phyloP scores from a whole-genome alignment of 495 filamentous ascomycete genomes.

The Penicillium bovifimosum region DNA sequence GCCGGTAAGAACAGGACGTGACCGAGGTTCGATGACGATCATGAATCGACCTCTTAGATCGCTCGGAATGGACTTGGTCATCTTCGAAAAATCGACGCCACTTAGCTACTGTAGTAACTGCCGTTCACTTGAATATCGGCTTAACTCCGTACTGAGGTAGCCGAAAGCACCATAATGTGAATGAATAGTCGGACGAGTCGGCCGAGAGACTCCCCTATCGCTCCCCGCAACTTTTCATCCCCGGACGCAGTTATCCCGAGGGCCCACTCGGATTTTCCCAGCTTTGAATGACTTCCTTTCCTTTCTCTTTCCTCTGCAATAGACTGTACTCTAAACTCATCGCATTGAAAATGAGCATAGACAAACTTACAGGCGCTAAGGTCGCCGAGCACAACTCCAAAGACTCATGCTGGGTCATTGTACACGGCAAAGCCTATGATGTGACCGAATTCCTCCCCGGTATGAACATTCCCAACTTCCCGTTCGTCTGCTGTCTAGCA shows the following conservation, averaged over 20 bases:
- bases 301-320: slow-evolving; percentile 1
- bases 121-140: too few relatives aligned
- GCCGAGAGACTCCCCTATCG: slow-evolving; percentile 26
- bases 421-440: slow-evolving; percentile 90
- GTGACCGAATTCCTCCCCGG: slow-evolving; percentile 81
- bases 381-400: slow-evolving; percentile 80
- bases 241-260: slow-evolving; percentile 33
- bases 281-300: not conserved
- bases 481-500: not conserved
- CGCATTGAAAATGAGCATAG: slow-evolving; percentile 27
- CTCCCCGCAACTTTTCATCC: slow-evolving; percentile 22
- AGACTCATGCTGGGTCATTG: slow-evolving; percentile 76
- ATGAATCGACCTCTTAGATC: not conserved
- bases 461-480: slow-evolving; percentile 7
- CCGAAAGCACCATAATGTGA: not conserved
- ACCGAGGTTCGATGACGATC: not conserved
- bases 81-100: not conserved
- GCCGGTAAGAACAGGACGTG: not conserved
- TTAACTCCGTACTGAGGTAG: not conserved
- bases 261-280: slow-evolving; percentile 8
- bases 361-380: slow-evolving; percentile 61
- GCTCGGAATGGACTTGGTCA: not conserved
- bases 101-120: too few relatives aligned
- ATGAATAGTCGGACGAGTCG: slow-evolving; percentile 12
- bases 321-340: not conserved